phyloP scores from a whole-genome alignment of 768 basidiomycete species.

The Tulasnella sp. region DNA sequence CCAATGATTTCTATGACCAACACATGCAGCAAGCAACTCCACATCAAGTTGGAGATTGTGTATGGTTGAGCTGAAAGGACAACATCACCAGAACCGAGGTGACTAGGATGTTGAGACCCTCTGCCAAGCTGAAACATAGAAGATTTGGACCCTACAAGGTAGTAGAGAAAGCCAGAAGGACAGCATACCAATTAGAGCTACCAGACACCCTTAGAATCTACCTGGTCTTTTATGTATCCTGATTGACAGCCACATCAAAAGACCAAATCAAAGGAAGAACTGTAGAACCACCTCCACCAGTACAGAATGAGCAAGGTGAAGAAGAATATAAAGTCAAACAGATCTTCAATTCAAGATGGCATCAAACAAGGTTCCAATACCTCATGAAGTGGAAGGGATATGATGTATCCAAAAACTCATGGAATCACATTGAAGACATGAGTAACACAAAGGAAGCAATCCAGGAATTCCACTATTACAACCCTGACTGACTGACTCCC shows the following conservation, averaged over 20 bases:
- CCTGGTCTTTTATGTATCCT: not conserved
- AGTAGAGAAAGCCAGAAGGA: not conserved
- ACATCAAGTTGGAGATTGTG: not conserved
- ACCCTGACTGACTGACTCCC: no score
- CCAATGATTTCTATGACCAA: not conserved
- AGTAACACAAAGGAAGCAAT: no score
- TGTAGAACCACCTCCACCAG: slow-evolving; percentile 1
- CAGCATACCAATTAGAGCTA: not conserved
- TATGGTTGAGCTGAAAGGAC: no score
- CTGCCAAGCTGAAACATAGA: not conserved
- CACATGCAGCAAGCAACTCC: not conserved
- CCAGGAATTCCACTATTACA: no score
- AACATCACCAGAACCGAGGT: no score
- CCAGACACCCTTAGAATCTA: not conserved
- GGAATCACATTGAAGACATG: no score
- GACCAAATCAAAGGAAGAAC: not conserved
- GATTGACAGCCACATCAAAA: not conserved
- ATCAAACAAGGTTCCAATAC: slow-evolving; percentile 20
- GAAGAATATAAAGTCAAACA: slow-evolving; percentile 19
- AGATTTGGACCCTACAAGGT: not conserved
- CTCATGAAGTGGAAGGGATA: slow-evolving; percentile 25
- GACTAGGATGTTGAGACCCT: not conserved
- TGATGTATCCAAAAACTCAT: not conserved
- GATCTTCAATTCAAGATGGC: slow-evolving; percentile 19
- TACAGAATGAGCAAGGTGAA: slow-evolving; percentile 16